Evolutionary conservation across 768 basidiomycete species (phyloP), one percentile per base, ranked within the genome.

Genomic region (Boletellus ananiceps): DNA sequence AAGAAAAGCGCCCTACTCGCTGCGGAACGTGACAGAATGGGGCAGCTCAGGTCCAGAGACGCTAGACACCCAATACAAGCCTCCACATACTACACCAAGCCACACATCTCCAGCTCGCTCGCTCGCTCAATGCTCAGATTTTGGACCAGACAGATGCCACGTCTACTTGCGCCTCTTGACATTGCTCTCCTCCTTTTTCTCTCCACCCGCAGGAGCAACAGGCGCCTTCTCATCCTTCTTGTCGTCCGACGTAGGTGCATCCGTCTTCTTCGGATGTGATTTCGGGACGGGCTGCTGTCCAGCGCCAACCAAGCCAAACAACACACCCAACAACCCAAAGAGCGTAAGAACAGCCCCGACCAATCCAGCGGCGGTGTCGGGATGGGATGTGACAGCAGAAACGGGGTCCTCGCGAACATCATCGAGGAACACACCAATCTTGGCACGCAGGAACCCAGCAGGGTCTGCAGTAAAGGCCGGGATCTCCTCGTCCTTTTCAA

Each of bases 361-460:
- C 57, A 97, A 76, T 53, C 82, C 88, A 40, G 77, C 86, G 58
- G 84, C 92, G 44, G 89, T 89, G 71, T 93, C 86, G 40, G 94
- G 93, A 64, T 93, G 83, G 34, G 86, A 74, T 76, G 86, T 89
- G 78, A 97, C 78, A 36, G 96, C 94, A 21, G 69, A 68, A 45
- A 91, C 61, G 23, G 92, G 93, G 68, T 95, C 83, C 40, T 77
- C 66, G 65, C 82, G 82, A 56, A 81, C 86, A 51, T 81, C 73
- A 42, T 88, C 86, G 54, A 94, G 69, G 79, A 99, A 99, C 45
- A 76, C 74, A 61, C 86, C 75, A 40, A 86, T 79, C 72, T 86
- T 86, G 59, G 75, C 71, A 65, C 91, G 88, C 62, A 93, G 76
- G 74, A 85, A 93, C 50, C 74, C 82, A 59, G 89, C 71, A 19